Percentiles rank a stretch among this genome's conserved stretches.
Conservation (phyloP, 768 basidiomycete species). For the Paxillus ammoniavirescens region DNA sequence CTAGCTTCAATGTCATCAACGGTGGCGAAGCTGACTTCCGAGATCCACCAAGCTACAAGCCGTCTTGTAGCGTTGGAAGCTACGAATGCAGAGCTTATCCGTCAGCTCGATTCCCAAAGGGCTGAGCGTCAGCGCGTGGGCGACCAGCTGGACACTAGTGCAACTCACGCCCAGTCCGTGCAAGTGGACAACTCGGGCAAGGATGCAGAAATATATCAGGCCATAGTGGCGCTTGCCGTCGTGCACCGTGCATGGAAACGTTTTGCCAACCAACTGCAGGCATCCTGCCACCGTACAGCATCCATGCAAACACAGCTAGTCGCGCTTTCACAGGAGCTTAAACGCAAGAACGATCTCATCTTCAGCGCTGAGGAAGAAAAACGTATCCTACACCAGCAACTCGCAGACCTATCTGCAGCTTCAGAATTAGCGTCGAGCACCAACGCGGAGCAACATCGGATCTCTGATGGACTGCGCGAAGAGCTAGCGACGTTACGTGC, state of each 20-base stretch:
- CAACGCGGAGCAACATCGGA: conserved; percentile 3
- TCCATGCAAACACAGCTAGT: conserved; percentile 20
- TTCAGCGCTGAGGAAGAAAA: conserved; percentile 10
- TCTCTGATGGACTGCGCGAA: not conserved
- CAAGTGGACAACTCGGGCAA: conserved; percentile 8
- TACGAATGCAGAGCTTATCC: conserved; percentile 13
- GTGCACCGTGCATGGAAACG: conserved; percentile 18
- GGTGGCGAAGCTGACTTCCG: conserved; percentile 35
- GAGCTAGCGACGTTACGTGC: conserved; percentile 2
- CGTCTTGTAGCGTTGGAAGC: conserved; percentile 15
- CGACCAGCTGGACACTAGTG: conserved; percentile 6
- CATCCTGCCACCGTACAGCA: conserved; percentile 1
- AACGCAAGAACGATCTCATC: conserved; percentile 4
- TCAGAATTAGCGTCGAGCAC: not conserved
- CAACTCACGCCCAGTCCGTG: conserved; percentile 10
- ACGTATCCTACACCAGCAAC: conserved; percentile 8
- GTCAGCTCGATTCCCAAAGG: conserved; percentile 14
- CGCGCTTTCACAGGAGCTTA: conserved; percentile 14
- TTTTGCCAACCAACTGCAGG: conserved; percentile 10
- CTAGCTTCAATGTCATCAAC: conserved; percentile 39
- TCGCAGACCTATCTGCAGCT: not conserved
- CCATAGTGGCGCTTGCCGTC: conserved; percentile 23
- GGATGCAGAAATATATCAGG: conserved; percentile 12
- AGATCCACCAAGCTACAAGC: conserved; percentile 25
- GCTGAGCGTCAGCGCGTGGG: conserved; percentile 8